phyloP scores from a whole-genome alignment of 1,284 basidiomycete genomes.

The Austropuccinia psidii region DNA sequence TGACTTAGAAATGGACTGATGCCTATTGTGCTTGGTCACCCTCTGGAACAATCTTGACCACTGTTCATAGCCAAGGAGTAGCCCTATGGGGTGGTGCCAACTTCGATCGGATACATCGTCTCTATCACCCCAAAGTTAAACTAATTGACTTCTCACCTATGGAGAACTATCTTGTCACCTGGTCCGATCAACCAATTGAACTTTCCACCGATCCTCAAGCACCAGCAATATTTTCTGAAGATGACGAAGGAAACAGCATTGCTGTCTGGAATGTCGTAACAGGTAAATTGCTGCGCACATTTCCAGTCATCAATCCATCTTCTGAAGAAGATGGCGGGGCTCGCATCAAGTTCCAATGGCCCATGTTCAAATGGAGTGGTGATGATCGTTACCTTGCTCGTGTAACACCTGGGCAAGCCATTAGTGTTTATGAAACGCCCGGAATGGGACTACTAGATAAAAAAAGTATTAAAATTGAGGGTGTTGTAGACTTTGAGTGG shows the following conservation, averaged over 20 bases:
- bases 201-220: constrained; percentile 53
- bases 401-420: constrained; percentile 78
- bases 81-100: constrained; percentile 89
- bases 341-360: constrained; percentile 70
- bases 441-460: constrained; percentile 91
- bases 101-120: constrained; percentile 77
- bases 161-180: constrained; percentile 95
- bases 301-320: constrained; percentile 55
- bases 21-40: constrained; percentile 98
- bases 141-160: constrained; percentile 96
- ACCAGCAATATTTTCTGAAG: constrained; percentile 76
- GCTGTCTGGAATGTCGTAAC: constrained; percentile 98
- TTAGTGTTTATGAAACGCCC: constrained; percentile 93
- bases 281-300: constrained; percentile 83
- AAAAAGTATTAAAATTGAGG: constrained; percentile 96
- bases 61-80: constrained; percentile 90
- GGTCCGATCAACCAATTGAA: constrained; percentile 90
- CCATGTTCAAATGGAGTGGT: constrained; percentile 92
- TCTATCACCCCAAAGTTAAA: constrained; percentile 91
- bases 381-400: constrained; percentile 94
- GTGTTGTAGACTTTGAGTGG: constrained; percentile 99
- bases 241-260: constrained; percentile 94
- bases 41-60: constrained; percentile 84
- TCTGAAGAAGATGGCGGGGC: constrained; percentile 53
- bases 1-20: constrained; percentile 78